phyloP scores from a whole-genome alignment of 306 rosid species.

The apple (Malus domestica) region DNA sequence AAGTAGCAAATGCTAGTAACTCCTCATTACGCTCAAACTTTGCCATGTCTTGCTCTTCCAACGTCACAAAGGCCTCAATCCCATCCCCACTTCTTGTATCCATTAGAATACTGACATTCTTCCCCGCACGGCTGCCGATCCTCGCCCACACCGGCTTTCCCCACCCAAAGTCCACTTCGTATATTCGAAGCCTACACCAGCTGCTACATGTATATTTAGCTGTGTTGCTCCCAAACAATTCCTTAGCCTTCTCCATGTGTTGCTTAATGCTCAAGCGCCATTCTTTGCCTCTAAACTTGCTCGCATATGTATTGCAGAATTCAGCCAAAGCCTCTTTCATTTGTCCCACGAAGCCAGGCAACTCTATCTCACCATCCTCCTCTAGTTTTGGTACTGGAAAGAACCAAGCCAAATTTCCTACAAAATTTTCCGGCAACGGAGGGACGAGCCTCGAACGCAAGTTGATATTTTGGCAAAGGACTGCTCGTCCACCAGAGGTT shows the following conservation, averaged over 20 bases:
- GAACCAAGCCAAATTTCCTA: conserved; percentile 29
- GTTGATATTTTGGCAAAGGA: conserved; percentile 1
- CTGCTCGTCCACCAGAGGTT: not conserved
- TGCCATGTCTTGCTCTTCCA: conserved; percentile 30
- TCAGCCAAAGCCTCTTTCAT: conserved; percentile 9
- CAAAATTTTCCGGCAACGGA: conserved; percentile 8
- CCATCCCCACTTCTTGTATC: conserved; percentile 36
- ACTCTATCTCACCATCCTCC: not conserved
- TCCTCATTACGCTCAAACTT: conserved; percentile 23
- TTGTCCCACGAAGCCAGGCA: conserved; percentile 19
- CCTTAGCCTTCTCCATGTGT: not conserved
- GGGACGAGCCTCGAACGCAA: conserved; percentile 33
- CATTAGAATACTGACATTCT: conserved; percentile 25
- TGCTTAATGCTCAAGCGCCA: not conserved
- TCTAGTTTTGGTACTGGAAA: not conserved
- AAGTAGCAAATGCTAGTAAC: conserved; percentile 4
- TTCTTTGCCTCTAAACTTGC: conserved; percentile 9
- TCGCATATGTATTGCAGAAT: conserved; percentile 1
- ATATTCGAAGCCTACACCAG: conserved; percentile 31
- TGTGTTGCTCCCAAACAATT: not conserved
- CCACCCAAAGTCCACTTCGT: conserved; percentile 46
- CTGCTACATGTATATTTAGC: conserved; percentile 8
- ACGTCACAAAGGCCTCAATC: conserved; percentile 38
- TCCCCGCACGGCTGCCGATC: not conserved
- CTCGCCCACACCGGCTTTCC: conserved; percentile 43